These are phyloP conservation scores for Trichoderma reesei DNA, from an alignment of 495 filamentous ascomycete genomes.

Conservation along the genomic window DNA sequence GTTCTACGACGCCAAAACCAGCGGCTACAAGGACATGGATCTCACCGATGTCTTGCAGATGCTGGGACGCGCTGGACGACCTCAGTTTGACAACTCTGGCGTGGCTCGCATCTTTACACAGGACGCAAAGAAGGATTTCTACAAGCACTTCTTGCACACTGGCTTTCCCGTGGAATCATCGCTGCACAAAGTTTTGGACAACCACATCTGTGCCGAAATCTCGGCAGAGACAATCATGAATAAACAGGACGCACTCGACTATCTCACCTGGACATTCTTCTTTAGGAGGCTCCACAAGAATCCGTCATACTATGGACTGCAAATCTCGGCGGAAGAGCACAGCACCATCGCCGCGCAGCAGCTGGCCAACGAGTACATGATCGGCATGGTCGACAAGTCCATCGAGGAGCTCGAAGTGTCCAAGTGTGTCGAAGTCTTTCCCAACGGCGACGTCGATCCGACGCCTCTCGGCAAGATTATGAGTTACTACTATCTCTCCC, in stretches of 20 bases:
- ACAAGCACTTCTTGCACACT: conserved; percentile 98
- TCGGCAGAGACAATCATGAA: conserved; percentile 84
- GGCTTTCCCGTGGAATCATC: conserved; percentile 97
- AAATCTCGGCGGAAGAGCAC: conserved; percentile 89
- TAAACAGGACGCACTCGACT: conserved; percentile 96
- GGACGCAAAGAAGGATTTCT: conserved; percentile 97
- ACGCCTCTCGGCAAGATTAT: conserved; percentile 94
- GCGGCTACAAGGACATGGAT: conserved; percentile 98
- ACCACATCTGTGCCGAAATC: conserved; percentile 93
- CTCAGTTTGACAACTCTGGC: conserved; percentile 92
- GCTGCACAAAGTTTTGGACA: conserved; percentile 90
- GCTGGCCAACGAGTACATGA: conserved; percentile 83
- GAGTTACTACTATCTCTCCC: conserved; percentile 98
- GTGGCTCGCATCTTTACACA: conserved; percentile 97
- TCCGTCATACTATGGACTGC: conserved; percentile 92
- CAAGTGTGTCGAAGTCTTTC: conserved; percentile 65
- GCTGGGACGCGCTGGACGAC: conserved; percentile 89
- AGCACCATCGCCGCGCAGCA: conserved; percentile 78
- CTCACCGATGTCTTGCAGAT: conserved; percentile 97
- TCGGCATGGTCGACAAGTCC: conserved; percentile 79
- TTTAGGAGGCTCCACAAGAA: conserved; percentile 97
- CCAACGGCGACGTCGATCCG: conserved; percentile 82
- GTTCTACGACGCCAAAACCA: conserved; percentile 95
- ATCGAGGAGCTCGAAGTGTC: conserved; percentile 72
- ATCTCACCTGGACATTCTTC: conserved; percentile 99